A percentile compares a stretch with the other conserved stretches of the same genome.
phyloP scores from a whole-genome alignment of 2,329 filamentous ascomycete genomes.

The Epichloe typhina region DNA sequence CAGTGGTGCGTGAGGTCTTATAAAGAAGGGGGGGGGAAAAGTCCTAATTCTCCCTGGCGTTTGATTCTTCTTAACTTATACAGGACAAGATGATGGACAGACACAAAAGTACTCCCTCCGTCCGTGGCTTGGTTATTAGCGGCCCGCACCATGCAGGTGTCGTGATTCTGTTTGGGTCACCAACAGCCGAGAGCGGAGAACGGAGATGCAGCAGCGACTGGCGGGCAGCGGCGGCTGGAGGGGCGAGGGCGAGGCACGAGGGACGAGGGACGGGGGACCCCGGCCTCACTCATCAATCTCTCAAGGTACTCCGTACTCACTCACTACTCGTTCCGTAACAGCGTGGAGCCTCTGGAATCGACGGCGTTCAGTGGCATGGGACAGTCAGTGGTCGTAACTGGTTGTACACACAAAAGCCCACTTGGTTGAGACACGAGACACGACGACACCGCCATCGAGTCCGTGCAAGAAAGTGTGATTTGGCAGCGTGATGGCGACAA shows the following conservation, averaged over 20 bases:
- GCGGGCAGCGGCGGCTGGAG: conserved; percentile 3
- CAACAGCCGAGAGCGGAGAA: conserved; percentile 9
- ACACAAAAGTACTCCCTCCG: background rate
- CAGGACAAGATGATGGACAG: background rate
- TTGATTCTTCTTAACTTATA: conserved; percentile 1
- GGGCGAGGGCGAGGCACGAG: background rate
- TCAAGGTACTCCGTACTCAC: too few species aligned
- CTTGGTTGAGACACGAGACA: conserved; percentile 2
- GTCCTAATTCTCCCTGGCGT: background rate
- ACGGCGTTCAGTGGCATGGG: background rate
- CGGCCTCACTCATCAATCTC: too few species aligned
- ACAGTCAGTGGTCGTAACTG: background rate
- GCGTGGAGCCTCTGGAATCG: background rate
- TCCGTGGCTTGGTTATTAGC: conserved; percentile 2
- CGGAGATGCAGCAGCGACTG: conserved; percentile 2
- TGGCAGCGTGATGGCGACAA: conserved; percentile 2
- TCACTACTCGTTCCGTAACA: too few species aligned
- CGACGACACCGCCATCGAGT: background rate
- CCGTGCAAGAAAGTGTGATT: conserved; percentile 2
- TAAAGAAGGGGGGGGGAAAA: background rate
- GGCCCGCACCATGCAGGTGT: background rate
- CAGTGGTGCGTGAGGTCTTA: background rate
- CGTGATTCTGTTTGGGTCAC: conserved; percentile 6
- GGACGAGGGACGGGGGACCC: too few species aligned
- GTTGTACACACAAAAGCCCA: background rate